These are phyloP conservation scores for Scheffersomyces spartinae DNA, from an alignment of 805 yeast genomes.

Conservation along the genomic window DNA sequence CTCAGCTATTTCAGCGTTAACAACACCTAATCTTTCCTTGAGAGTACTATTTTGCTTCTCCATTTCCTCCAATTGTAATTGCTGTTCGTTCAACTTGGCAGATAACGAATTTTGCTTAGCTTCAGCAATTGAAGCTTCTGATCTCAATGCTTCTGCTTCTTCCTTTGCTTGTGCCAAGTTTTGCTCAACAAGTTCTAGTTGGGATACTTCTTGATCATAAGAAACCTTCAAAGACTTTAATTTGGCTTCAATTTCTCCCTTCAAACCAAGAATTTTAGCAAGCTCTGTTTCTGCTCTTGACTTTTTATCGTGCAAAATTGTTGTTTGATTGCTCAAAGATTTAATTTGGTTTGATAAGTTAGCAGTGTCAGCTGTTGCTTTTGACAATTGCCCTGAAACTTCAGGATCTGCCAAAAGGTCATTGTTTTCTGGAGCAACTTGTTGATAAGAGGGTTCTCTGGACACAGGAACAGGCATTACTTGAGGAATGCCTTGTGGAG, in stretches of 20 bases:
- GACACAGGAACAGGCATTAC: conserved; percentile 5
- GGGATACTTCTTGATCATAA: conserved; percentile 70
- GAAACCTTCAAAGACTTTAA: conserved; percentile 52
- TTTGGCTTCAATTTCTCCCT: conserved; percentile 64
- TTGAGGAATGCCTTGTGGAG: too few species aligned
- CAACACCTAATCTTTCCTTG: conserved; percentile 55
- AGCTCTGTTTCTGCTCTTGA: conserved; percentile 69
- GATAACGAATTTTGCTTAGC: conserved; percentile 68
- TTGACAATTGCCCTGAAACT: conserved; percentile 56
- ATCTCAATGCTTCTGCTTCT: conserved; percentile 59
- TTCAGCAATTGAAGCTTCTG: conserved; percentile 66
- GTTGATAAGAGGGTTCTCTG: conserved; percentile 1
- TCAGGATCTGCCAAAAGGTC: conserved; percentile 52
- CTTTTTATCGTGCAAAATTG: conserved; percentile 58
- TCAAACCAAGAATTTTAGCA: conserved; percentile 50
- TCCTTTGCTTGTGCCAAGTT: conserved; percentile 44
- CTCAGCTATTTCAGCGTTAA: conserved; percentile 57
- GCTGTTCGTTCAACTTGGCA: conserved; percentile 48
- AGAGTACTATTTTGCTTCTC: conserved; percentile 54
- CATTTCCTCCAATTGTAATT: conserved; percentile 49
- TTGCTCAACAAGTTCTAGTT: conserved; percentile 61
- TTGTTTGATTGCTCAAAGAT: conserved; percentile 66
- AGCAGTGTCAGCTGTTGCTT: conserved; percentile 78
- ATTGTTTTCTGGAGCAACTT: conserved; percentile 13
- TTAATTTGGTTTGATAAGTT: conserved; percentile 77